Evolutionary conservation across 2,329 filamentous ascomycete genomes (phyloP), one percentile per base, ranked within the genome.

Genomic region (Aspergillus ruber): DNA sequence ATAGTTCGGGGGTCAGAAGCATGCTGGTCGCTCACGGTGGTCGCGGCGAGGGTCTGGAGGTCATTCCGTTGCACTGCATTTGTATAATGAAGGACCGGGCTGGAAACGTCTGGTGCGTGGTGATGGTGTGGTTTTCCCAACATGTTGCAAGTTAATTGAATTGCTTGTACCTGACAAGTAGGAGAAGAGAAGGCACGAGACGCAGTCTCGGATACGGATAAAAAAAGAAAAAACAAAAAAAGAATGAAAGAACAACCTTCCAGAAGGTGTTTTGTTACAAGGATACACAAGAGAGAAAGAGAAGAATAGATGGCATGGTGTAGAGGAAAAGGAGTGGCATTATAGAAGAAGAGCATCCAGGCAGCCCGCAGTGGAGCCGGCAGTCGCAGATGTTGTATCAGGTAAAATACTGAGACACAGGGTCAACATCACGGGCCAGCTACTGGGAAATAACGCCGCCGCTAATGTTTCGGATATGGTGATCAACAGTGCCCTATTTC

Each of bases 21-120:
- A 10, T 47, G 35, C 44, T 48, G 52, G 23, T 35, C 43, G 27
- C 51, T 48, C 13, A 48, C 45, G 25, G 52, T 43, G 12, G 53
- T 44, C 12, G 51, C 41, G 6, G 46, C 42, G 13, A 62, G 45
- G 25, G 48, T 42, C 20, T 50, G 57, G 27, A 64, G 53, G 38
- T 69, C 64, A 23, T 59, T 56, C n/a, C 63, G 59, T 6, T 66
- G 61, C 17, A 56, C 13, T 3, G 62, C 60, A 54, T 68, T 62
- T 39, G 64, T 52, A 50, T 63, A 61, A 15, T 61, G 64, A 23
- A 67, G 50, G 6, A 60, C 54, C 2, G 67, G 65, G 35, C 59
- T 56, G 6, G 66, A 66, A 17, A 67, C 64, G 10, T 62, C 60
- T 20, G 54, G 44, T 5, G 56, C 45, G 13, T 63, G 60, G 66